Base-by-base conservation (phyloP, 768 basidiomycete genomes). In the Vararia minispora region DNA sequence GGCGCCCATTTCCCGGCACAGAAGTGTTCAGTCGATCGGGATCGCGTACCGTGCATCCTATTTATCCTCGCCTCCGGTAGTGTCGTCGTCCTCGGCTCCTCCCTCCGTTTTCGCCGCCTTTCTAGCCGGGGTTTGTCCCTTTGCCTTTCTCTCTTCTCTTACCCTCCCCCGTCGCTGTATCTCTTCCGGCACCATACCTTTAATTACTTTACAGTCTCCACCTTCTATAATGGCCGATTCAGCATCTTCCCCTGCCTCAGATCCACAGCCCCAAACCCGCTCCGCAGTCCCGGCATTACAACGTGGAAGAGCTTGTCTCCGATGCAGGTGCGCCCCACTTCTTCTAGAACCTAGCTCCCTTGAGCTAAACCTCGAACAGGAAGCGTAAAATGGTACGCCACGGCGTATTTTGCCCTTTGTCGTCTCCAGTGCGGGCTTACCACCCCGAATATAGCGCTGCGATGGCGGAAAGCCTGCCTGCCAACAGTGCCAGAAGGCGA, bases 381-480 rank as follows among this genome's bases (percentile, higher is more conserved):
- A 48, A 48, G 39, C 32, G 47, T 28, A 48, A 48, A 38, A 48
- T 48, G 47, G 47, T 48, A 33, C 37, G n/a, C 7, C 9, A 2
- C 10, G n/a, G 5, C 11, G 3, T 14, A 14, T 4, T 13, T 33
- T 35, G 26, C 17, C 28, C 5, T 8, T 11, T 22, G 17, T 14
- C 10, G 5, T 10, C 30, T n/a, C 2, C 1, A 10, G n/a, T 36
- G 9, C n/a, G 22, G 35, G 22, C 33, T 29, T 12, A 27, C 22
- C 20, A n/a, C 23, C 24, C 17, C 27, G 11, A 5, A 20, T 13
- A 36, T 24, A 87, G 84, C 69, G 80, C 58, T 87, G 84, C 53
- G 84, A 86, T 51, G 84, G 82, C 44, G 51, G 51, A 32, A 85
- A 82, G 55, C 84, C 84, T 21, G 69, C 80, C 10, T 87, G 84